Base-by-base conservation (phyloP, 1,139 yeast species). In the Candida gigantensis region DNA sequence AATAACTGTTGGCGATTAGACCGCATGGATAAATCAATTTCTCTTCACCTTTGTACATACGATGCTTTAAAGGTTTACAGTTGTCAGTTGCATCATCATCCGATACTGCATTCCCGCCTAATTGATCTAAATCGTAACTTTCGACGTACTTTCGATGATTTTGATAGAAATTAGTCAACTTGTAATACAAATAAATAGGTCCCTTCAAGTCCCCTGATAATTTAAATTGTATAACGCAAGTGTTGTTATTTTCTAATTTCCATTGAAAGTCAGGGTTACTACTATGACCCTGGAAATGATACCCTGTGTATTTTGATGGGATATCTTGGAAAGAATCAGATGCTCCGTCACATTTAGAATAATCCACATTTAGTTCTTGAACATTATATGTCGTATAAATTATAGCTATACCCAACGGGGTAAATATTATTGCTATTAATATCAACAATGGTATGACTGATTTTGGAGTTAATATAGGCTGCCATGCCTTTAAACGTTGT, bases 1-100 rank as follows among this genome's bases (percentile, higher is more conserved):
- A 92, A 55, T 81, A 60, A 1, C 97, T 84, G 62, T 92, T 92
- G 35, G 98, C 97, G 56, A 92, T 90, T 43, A 92, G 70, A 1
- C 98, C 98, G 65, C 98, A 92, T 6, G 98, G 98, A 58, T 92
- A 92, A 14, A 67, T 50, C 34, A 66, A 52, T 43, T 62, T 68
- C n/a, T 44, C 44, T 19, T 66, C 68, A 12, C 62, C 66, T 26
- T 74, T 71, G 19, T 49, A 43, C 2, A 50, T 52, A 6, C 50
- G 42, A 36, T 66, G 64, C 37, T 68, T 70, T 53, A 84, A 59
- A 1, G 89, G 88, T 32, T 69, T 66, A 59, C 94, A 84, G 41
- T 80, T 74, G 29, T 66, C 62, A 12, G 71, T 67, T 3, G 84
- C 55, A 32, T 62, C 68, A 35, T 57, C 72, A 6, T 58, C 56